A percentile compares a stretch with the other conserved stretches of the same genome.
Conservation (phyloP, 345 rosid genomes). For the Litchi chinensis region DNA sequence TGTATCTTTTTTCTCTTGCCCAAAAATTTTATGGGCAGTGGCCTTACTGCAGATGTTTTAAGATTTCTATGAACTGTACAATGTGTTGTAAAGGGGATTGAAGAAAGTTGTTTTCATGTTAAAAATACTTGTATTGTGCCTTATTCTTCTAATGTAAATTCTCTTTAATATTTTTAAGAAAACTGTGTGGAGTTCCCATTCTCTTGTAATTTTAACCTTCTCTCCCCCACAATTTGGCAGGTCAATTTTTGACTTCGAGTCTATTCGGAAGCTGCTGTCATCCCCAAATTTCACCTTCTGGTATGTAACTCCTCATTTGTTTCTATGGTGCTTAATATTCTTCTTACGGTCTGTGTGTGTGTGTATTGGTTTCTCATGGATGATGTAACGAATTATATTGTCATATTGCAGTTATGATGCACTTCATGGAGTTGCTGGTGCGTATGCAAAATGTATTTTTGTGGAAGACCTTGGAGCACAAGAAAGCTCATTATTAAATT, state of each 20-base stretch:
- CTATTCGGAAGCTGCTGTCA: conserved; percentile 74
- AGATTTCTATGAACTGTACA: background rate
- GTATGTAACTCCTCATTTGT: conserved; percentile 43
- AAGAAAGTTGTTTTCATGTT: background rate
- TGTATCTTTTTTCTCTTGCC: background rate
- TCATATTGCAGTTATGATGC: conserved; percentile 78
- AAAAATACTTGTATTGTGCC: conserved; percentile 1
- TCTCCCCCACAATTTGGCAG: conserved; percentile 39
- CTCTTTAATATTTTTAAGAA: background rate
- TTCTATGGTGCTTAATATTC: background rate
- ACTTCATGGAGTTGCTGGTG: conserved; percentile 97
- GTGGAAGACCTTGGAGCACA: conserved; percentile 96
- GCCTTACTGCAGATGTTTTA: background rate
- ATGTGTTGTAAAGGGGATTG: background rate
- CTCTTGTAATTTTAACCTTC: background rate
- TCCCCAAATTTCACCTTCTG: conserved; percentile 91
- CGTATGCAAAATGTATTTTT: conserved; percentile 86
- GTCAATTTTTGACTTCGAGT: conserved; percentile 91
- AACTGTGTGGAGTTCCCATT: background rate
- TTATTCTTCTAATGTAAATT: conserved; percentile 10
- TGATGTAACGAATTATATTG: conserved; percentile 16
- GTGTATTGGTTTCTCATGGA: conserved; percentile 8
- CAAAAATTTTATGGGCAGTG: background rate
- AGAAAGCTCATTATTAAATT: conserved; percentile 85
- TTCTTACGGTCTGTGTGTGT: background rate